Evolutionary conservation across 192 early-diverging fungal genomes (phyloP), one percentile per base, ranked within the genome.

Genomic region (Gryganskiella cystojenkinii): DNA sequence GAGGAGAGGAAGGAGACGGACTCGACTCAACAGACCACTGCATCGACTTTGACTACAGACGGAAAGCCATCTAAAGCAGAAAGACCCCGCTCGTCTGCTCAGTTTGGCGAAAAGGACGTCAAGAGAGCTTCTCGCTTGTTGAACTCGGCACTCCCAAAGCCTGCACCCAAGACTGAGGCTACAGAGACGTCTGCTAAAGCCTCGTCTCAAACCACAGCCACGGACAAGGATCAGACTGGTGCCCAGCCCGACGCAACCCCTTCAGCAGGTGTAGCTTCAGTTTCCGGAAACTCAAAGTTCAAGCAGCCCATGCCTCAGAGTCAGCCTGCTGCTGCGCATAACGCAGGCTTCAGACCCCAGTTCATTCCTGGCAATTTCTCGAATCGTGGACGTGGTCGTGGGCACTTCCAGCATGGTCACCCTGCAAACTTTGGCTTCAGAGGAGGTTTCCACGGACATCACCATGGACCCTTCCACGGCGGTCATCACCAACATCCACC

Each of bases 21-120:
- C 13, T 17, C 43, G 50, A 40, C 55, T 4, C 52, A 64, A 28
- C 52, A 64, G 30, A 61, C 56, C 1, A 42, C 70, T 1, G 24
- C 55, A 17, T 8, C 45, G 10, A 30, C 43, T 19, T 3, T 53
- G 22, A 46, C 59, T 22, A 19, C 60, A 56, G 14, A 58, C 24
- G 24, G 51, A 24, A 15, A 17, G 10, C 37, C 55, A 11, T 35
- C 53, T 0, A 73, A 57, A 34, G 24, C 61, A 53, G 74, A 69
- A 7, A 43, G 61, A 56, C 66, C 74, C 17, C 64, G 74, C 33
- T 78, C 74, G 6, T 78, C 74, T 24, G 55, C 31, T 10, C 74
- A 78, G 31, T 76, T 76, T 63, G 73, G 73, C 27, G 73, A 76
- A 34, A 76, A 76, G 61, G 74, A 78, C 54, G 66, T 78, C 24